phyloP scores from a whole-genome alignment of 176 grass and related monocot genomes.

The Canna indica region DNA sequence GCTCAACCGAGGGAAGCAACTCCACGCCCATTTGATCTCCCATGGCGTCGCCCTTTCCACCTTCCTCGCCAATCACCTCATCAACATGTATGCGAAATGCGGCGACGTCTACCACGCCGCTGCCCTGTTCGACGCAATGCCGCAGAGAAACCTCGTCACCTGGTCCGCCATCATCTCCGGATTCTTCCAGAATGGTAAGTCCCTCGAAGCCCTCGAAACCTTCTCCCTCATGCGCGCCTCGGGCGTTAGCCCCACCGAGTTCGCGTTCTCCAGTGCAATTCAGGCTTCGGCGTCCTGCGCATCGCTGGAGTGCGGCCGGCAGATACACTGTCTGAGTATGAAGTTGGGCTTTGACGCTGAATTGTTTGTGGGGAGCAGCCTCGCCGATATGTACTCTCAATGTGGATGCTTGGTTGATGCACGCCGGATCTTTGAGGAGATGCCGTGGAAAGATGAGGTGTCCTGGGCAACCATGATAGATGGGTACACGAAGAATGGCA shows the following conservation, averaged over 20 bases:
- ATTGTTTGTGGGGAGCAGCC: constrained; percentile 49
- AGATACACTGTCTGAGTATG: constrained; percentile 35
- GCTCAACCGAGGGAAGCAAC: constrained; percentile 23
- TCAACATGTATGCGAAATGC: constrained; percentile 59
- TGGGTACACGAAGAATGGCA: constrained; percentile 46
- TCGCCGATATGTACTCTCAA: constrained; percentile 48
- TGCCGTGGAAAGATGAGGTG: constrained; percentile 49
- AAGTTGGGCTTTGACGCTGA: constrained; percentile 29
- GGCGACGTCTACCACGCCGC: constrained; percentile 32
- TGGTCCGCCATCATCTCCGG: constrained; percentile 49
- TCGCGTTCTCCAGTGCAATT: constrained; percentile 51
- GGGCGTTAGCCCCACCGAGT: constrained; percentile 34
- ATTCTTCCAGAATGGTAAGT: constrained; percentile 29
- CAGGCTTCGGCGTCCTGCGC: constrained; percentile 28
- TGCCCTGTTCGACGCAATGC: constrained; percentile 35
- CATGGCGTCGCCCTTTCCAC: constrained; percentile 28
- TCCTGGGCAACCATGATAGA: constrained; percentile 62
- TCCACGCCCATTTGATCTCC: constrained; percentile 38
- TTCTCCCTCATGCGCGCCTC: constrained; percentile 38
- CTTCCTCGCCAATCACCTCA: constrained; percentile 62
- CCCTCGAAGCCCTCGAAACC: constrained; percentile 30
- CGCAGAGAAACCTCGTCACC: constrained; percentile 38
- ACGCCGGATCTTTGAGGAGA: constrained; percentile 44
- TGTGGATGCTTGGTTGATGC: constrained; percentile 34
- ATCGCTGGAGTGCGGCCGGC: constrained; percentile 17